Evolutionary conservation across 2,329 filamentous ascomycete genomes (phyloP).

Genomic region (Tolypocladium cylindrosporum): DNA sequence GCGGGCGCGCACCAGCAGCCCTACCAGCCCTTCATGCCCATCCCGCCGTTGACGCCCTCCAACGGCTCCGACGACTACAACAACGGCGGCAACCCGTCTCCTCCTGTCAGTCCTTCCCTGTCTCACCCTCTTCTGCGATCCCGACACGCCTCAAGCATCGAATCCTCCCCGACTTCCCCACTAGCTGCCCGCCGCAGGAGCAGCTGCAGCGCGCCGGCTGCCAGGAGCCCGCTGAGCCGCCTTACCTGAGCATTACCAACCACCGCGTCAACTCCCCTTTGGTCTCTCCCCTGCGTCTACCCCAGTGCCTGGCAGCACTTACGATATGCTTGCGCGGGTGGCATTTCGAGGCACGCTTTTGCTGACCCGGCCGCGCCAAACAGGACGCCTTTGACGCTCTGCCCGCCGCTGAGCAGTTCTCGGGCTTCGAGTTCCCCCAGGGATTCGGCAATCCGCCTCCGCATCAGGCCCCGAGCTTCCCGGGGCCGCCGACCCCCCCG

Average conservation of each 20-base stretch:
- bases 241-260: slow-evolving; percentile 24
- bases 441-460: slow-evolving; percentile 27
- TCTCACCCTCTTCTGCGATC: background rate
- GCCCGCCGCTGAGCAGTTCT: slow-evolving; percentile 37
- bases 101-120: slow-evolving; percentile 35
- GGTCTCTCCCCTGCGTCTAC: background rate
- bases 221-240: slow-evolving; percentile 8
- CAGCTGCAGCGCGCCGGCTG: background rate
- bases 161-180: background rate
- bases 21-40: slow-evolving; percentile 44
- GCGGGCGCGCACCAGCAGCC: slow-evolving; percentile 29
- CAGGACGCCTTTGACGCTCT: slow-evolving; percentile 42
- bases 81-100: slow-evolving; percentile 30
- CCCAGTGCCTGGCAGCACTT: background rate
- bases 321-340: background rate
- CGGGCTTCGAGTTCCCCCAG: slow-evolving; percentile 31
- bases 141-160: background rate
- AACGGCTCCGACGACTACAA: slow-evolving; percentile 45
- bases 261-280: background rate
- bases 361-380: slow-evolving; percentile 1
- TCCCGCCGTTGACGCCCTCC: slow-evolving; percentile 44
- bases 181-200: background rate
- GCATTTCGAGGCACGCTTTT: background rate
- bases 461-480: slow-evolving; percentile 14
- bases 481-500: slow-evolving; percentile 42